phyloP scores from a whole-genome alignment of 2,329 filamentous ascomycete species.

The Rhexocercosporidium sp. region DNA sequence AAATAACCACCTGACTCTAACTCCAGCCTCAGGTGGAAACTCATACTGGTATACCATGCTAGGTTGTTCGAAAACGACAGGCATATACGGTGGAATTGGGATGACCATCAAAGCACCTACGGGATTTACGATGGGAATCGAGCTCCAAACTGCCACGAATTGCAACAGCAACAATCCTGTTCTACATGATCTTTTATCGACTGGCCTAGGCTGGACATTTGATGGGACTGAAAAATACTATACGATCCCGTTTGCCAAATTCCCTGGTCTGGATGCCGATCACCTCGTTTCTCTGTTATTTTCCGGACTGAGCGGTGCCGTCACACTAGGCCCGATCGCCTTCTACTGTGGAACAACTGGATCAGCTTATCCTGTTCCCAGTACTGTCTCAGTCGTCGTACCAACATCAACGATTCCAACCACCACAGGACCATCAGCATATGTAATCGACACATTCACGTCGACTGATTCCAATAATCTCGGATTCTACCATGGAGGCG shows the following conservation, averaged over 20 bases:
- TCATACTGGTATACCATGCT: slow-evolving; percentile 65
- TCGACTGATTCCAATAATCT: slow-evolving; percentile 60
- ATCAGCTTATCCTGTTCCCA: slow-evolving; percentile 54
- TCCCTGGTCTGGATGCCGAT: slow-evolving; percentile 53
- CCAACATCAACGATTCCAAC: slow-evolving; percentile 55
- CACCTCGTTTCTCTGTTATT: slow-evolving; percentile 60
- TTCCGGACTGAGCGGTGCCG: slow-evolving; percentile 49
- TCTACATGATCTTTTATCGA: slow-evolving; percentile 41
- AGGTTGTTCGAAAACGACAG: slow-evolving; percentile 56
- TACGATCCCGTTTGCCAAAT: slow-evolving; percentile 60
- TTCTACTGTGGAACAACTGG: slow-evolving; percentile 61
- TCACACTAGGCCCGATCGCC: slow-evolving; percentile 61
- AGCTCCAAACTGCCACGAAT: slow-evolving; percentile 53
- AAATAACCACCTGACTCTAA: slow-evolving; percentile 57
- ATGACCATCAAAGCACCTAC: slow-evolving; percentile 58
- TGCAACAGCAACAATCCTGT: slow-evolving; percentile 45
- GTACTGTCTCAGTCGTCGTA: slow-evolving; percentile 47
- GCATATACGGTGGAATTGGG: slow-evolving; percentile 59
- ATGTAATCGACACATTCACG: slow-evolving; percentile 67
- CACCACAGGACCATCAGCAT: slow-evolving; percentile 52
- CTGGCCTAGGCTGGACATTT: slow-evolving; percentile 63
- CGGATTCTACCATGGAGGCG: slow-evolving; percentile 69
- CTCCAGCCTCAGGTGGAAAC: slow-evolving; percentile 48
- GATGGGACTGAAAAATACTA: slow-evolving; percentile 65
- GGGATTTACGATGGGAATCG: slow-evolving; percentile 56